Conservation (phyloP, 441 rosid genomes). For the Jatropha multifida region DNA sequence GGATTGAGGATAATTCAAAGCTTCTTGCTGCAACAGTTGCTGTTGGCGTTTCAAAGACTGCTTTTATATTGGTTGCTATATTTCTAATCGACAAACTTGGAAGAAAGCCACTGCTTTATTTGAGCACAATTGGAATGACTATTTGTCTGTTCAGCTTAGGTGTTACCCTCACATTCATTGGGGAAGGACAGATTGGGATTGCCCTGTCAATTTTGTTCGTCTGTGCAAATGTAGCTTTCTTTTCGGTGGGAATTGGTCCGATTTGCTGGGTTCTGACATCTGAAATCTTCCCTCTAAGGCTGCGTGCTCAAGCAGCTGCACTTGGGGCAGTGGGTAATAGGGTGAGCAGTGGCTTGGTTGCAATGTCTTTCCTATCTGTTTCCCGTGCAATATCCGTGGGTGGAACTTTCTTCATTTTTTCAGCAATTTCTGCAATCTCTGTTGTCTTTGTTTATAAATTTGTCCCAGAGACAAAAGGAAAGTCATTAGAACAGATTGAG, state of each 20-base stretch:
- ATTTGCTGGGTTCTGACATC: conserved; percentile 86
- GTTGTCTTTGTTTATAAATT: conserved; percentile 57
- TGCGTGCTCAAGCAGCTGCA: conserved; percentile 86
- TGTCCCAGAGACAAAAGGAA: conserved; percentile 87
- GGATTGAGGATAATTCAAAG: conserved; percentile 57
- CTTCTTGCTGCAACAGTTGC: conserved; percentile 83
- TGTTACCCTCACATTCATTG: conserved; percentile 49
- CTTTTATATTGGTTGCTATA: conserved; percentile 67
- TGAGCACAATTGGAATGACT: conserved; percentile 92
- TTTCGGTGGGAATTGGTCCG: conserved; percentile 84
- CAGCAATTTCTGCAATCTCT: conserved; percentile 62
- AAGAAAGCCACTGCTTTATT: conserved; percentile 78
- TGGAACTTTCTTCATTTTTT: conserved; percentile 70
- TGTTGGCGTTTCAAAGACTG: conserved; percentile 74
- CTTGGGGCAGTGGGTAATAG: conserved; percentile 88
- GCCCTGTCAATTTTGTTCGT: conserved; percentile 50
- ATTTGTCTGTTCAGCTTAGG: conserved; percentile 65
- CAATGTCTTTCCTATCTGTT: conserved; percentile 86
- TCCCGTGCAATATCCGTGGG: conserved; percentile 57
- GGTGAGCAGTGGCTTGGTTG: conserved; percentile 79
- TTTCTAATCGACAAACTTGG: conserved; percentile 71
- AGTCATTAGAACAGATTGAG: conserved; percentile 84
- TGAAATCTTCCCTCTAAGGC: conserved; percentile 75
- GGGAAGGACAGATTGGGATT: conserved; percentile 46
- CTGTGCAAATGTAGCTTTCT: conserved; percentile 86